Conservation (phyloP, 345 rosid genomes). For the Cardamine chenopodiifolia region DNA sequence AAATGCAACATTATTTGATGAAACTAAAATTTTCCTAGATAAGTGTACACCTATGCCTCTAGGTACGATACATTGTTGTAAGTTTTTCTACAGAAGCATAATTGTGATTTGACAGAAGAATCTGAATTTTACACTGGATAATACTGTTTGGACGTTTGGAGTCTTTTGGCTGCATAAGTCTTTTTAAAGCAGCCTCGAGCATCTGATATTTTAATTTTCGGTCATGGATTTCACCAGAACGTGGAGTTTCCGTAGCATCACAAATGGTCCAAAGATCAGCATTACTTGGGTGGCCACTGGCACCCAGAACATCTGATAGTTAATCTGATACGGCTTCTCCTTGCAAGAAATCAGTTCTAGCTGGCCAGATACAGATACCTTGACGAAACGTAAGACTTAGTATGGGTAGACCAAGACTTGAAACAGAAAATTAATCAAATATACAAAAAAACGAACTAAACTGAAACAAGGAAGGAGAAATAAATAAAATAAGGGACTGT, state of each 20-base stretch:
- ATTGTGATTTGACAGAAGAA: not conserved
- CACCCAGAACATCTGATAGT: constrained; percentile 61
- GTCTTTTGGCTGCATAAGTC: constrained; percentile 76
- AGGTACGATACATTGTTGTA: not conserved
- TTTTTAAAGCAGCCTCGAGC: constrained; percentile 73
- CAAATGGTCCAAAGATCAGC: constrained; percentile 75
- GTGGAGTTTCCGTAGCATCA: constrained; percentile 54
- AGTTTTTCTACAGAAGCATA: not conserved
- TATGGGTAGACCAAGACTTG: not conserved
- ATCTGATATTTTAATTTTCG: constrained; percentile 64
- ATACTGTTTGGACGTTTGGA: constrained; percentile 71
- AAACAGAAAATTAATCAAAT: no score
- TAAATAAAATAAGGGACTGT: not conserved
- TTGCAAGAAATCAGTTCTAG: constrained; percentile 62
- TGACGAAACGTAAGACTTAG: not conserved
- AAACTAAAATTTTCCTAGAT: not conserved
- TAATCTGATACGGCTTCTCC: constrained; percentile 70
- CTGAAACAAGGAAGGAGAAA: not conserved
- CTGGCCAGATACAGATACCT: constrained; percentile 7
- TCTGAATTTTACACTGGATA: constrained; percentile 51
- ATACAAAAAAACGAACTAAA: not conserved
- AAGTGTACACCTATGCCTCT: not conserved
- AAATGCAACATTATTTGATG: not conserved
- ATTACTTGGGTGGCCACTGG: constrained; percentile 67
- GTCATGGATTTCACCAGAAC: constrained; percentile 56